Conservation (phyloP, 2,329 filamentous ascomycete genomes). For the Ophiostoma himal-ulmi region DNA sequence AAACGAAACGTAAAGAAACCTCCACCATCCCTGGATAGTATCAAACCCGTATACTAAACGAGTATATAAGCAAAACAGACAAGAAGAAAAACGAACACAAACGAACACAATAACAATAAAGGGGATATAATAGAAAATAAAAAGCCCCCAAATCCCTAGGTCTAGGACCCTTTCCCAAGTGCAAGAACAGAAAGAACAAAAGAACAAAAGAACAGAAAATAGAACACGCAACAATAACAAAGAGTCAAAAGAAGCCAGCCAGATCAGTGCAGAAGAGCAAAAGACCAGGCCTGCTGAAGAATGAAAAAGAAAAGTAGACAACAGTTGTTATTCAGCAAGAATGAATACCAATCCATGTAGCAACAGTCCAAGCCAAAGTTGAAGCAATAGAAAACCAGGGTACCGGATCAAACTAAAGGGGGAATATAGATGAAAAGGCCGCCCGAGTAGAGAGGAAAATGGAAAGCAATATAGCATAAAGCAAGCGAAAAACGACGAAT, state of each 20-base stretch:
- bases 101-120: not conserved
- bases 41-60: not conserved
- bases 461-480: not conserved
- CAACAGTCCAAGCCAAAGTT: constrained; percentile 15
- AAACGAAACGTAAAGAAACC: constrained; percentile 1
- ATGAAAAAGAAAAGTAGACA: not conserved
- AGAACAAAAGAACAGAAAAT: not conserved
- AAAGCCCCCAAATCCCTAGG: constrained; percentile 11
- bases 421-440: constrained; percentile 10
- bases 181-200: not conserved
- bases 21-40: not conserved
- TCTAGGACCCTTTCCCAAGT: constrained; percentile 7
- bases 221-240: not conserved
- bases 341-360: constrained; percentile 6
- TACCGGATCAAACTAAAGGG: constrained; percentile 15
- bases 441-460: not conserved
- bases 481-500: not conserved
- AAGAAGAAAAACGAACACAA: not conserved
- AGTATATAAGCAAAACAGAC: not conserved
- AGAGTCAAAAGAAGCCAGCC: constrained; percentile 1
- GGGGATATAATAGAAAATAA: constrained; percentile 16
- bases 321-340: not conserved
- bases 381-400: constrained; percentile 21
- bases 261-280: not conserved
- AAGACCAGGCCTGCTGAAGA: not conserved